Evolutionary conservation across 2,329 filamentous ascomycete genomes (phyloP).

Genomic region (Myriosclerotinia scirpicola): DNA sequence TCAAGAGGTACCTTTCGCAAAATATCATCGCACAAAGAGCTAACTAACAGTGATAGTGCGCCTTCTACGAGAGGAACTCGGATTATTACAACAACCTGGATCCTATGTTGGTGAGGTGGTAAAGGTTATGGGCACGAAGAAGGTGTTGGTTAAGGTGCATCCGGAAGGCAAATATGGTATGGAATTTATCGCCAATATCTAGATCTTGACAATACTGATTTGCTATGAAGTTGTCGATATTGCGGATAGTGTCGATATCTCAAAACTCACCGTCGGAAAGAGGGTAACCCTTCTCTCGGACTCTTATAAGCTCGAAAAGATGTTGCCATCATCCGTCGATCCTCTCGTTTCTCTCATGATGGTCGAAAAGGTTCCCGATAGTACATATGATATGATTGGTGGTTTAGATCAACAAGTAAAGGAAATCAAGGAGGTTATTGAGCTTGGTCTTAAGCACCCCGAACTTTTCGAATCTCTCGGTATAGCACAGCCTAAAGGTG

Average conservation of each 20-base stretch:
- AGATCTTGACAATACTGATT: neutral
- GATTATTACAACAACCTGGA: conserved; percentile 91
- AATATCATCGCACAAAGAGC: neutral
- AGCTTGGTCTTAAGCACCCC: conserved; percentile 95
- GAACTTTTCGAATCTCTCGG: conserved; percentile 99
- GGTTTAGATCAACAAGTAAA: conserved; percentile 99
- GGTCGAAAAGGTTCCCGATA: conserved; percentile 99
- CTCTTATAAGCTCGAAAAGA: conserved; percentile 98
- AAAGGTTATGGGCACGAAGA: conserved; percentile 99
- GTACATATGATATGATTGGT: conserved; percentile 99
- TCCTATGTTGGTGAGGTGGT: conserved; percentile 99
- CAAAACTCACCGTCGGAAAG: conserved; percentile 96
- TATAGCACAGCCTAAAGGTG: conserved; percentile 97
- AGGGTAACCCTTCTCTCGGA: conserved; percentile 95
- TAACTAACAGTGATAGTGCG: conserved; percentile 58
- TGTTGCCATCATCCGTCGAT: conserved; percentile 96
- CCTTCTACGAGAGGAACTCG: conserved; percentile 90
- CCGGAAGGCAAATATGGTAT: conserved; percentile 99
- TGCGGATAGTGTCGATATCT: conserved; percentile 87
- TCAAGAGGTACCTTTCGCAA: conserved; percentile 57
- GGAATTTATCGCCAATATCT: conserved; percentile 35
- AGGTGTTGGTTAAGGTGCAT: conserved; percentile 98
- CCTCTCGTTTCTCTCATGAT: conserved; percentile 99
- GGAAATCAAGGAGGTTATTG: conserved; percentile 99
- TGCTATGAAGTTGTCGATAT: conserved; percentile 79